Conservation (phyloP, 768 basidiomycete species). For the Phallus indusiatus region DNA sequence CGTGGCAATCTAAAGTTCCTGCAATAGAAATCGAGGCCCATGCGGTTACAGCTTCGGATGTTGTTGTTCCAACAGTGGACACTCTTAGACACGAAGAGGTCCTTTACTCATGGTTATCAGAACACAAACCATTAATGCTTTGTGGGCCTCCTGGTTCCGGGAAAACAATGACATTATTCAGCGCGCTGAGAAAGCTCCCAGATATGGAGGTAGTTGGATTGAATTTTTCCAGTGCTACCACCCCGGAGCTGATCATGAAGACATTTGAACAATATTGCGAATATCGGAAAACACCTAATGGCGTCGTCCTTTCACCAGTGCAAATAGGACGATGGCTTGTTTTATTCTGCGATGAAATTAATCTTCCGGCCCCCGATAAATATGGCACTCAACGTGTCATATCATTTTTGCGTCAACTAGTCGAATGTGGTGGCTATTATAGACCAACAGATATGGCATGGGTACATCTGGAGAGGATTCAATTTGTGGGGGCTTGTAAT, state of each 20-base stretch:
- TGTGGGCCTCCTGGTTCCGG: conserved; percentile 99
- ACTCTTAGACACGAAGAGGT: conserved; percentile 98
- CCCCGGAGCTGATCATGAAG: conserved; percentile 95
- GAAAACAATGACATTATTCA: conserved; percentile 99
- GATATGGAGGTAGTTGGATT: conserved; percentile 99
- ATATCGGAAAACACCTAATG: conserved; percentile 96
- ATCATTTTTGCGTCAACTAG: conserved; percentile 94
- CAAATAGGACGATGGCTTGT: conserved; percentile 98
- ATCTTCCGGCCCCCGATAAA: conserved; percentile 91
- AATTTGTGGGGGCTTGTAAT: conserved; percentile 99
- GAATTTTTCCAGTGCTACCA: conserved; percentile 98
- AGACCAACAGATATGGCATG: conserved; percentile 89
- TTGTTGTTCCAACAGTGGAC: conserved; percentile 97
- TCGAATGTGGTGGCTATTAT: conserved; percentile 94
- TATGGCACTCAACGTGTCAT: conserved; percentile 99
- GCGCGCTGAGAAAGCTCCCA: conserved; percentile 91
- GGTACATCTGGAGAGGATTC: conserved; percentile 97
- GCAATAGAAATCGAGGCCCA: conserved; percentile 96
- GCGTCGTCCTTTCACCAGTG: conserved; percentile 87
- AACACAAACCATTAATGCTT: conserved; percentile 96
- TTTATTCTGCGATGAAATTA: conserved; percentile 99
- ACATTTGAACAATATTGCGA: conserved; percentile 99
- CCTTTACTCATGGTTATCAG: conserved; percentile 95
- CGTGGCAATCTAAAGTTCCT: conserved; percentile 90
- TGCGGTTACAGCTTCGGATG: conserved; percentile 88